Conservation (phyloP, 208 protist species). For the Wallacemonas rigidus region DNA sequence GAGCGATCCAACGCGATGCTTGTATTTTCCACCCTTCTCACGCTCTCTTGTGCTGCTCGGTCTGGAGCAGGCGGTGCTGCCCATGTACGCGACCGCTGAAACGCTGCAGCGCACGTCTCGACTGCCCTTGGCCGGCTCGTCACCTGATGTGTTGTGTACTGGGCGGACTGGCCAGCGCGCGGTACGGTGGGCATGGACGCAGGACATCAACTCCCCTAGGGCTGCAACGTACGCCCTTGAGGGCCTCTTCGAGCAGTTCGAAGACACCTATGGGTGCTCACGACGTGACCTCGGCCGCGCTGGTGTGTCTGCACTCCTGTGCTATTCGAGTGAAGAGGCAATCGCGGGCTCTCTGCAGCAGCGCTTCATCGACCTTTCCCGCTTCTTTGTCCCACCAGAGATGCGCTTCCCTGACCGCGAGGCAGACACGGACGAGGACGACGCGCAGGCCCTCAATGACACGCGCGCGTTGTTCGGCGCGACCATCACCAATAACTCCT, state of each 20-base stretch:
- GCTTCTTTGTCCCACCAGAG: constrained; percentile 39
- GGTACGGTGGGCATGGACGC: constrained; percentile 53
- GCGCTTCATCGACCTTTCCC: constrained; percentile 27
- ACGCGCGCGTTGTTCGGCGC: background rate
- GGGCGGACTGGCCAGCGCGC: constrained; percentile 38
- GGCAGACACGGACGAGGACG: background rate
- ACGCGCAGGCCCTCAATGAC: background rate
- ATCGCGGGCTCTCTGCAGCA: constrained; percentile 18
- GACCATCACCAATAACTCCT: background rate
- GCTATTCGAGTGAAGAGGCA: constrained; percentile 23
- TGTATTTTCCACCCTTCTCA: constrained; percentile 67
- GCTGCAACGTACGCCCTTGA: constrained; percentile 40
- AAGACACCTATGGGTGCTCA: constrained; percentile 30
- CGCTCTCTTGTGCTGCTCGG: constrained; percentile 50
- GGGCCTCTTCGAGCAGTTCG: constrained; percentile 61
- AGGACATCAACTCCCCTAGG: constrained; percentile 39
- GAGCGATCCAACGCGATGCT: constrained; percentile 25
- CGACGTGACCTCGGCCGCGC: constrained; percentile 27
- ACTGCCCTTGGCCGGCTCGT: constrained; percentile 58
- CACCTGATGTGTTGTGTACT: constrained; percentile 41
- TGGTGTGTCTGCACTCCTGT: constrained; percentile 20
- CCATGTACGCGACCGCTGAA: constrained; percentile 44
- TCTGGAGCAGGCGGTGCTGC: constrained; percentile 67
- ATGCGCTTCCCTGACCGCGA: background rate
- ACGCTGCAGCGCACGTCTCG: constrained; percentile 35